These are phyloP conservation scores for Colletotrichum agaves DNA, from an alignment of 2,329 filamentous ascomycete species.

Conservation along the genomic window DNA sequence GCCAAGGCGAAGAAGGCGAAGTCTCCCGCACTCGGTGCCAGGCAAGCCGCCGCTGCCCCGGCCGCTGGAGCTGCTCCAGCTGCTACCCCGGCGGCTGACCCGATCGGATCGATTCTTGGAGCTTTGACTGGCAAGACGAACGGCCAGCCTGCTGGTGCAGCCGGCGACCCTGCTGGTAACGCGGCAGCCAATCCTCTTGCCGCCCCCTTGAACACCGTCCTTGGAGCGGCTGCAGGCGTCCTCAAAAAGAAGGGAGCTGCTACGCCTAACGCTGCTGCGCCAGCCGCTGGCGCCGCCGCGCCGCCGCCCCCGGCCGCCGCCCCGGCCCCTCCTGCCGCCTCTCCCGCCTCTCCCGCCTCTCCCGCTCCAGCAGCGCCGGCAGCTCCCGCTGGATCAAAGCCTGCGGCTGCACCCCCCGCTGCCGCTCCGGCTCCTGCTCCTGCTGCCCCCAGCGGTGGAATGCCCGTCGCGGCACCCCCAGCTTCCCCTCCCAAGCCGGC, in stretches of 20 bases:
- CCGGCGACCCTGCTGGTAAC: constrained; percentile 12
- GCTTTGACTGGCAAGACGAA: constrained; percentile 32
- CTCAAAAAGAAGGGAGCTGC: constrained; percentile 26
- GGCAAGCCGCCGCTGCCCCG: constrained; percentile 23
- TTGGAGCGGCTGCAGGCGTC: constrained; percentile 19
- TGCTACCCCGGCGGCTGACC: constrained; percentile 15
- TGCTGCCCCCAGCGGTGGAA: not conserved
- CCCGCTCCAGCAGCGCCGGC: constrained; percentile 3
- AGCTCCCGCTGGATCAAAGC: not conserved
- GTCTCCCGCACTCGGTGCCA: constrained; percentile 4
- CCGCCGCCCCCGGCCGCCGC: not conserved
- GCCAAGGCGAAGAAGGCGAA: constrained; percentile 18
- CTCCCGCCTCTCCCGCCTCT: not conserved
- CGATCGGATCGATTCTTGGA: constrained; percentile 17
- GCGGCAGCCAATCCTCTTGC: constrained; percentile 14
- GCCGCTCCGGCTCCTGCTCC: not conserved
- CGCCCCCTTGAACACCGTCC: constrained; percentile 17
- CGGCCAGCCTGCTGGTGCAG: constrained; percentile 13
- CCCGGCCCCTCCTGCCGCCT: constrained; percentile 11
- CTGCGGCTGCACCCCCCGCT: not conserved
- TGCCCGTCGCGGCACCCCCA: constrained; percentile 1
- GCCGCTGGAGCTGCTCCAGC: not conserved
- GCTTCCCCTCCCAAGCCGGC: not conserved
- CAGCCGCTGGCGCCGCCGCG: not conserved
- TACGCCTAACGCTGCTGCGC: constrained; percentile 8